Conservation (phyloP, 2,329 filamentous ascomycete genomes). For the Penicillium sp. region DNA sequence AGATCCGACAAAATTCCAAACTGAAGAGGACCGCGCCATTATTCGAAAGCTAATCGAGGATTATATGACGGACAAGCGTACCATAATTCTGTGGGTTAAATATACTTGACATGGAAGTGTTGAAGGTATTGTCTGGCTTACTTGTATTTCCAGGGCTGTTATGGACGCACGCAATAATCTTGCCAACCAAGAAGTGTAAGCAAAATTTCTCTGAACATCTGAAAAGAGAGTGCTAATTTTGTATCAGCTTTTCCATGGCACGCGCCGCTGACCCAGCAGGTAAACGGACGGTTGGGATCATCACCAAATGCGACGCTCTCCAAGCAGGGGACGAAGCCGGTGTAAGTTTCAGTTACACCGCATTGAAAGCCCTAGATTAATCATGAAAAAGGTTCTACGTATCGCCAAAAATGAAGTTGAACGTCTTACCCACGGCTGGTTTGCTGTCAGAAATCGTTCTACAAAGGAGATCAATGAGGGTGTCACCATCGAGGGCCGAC, state of each 20-base stretch:
- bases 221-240: neutral
- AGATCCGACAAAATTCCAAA: constrained; percentile 53
- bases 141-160: neutral
- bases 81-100: constrained; percentile 61
- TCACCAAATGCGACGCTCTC: constrained; percentile 40
- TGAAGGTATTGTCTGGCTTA: constrained; percentile 21
- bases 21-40: constrained; percentile 54
- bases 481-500: constrained; percentile 17
- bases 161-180: neutral
- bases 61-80: constrained; percentile 57
- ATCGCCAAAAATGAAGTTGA: constrained; percentile 22
- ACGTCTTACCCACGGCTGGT: constrained; percentile 28
- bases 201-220: neutral
- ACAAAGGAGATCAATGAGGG: constrained; percentile 26
- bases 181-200: neutral
- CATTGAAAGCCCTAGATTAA: too few species aligned
- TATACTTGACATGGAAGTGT: too few species aligned
- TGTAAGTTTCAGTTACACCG: too few species aligned
- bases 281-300: constrained; percentile 37
- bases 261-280: constrained; percentile 36
- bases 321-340: constrained; percentile 26
- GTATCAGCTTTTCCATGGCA: constrained; percentile 43
- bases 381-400: constrained; percentile 19
- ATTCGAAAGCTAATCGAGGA: constrained; percentile 48
- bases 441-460: constrained; percentile 27